Evolutionary conservation across 2,329 filamentous ascomycete species (phyloP).

Genomic region (Leptographium radiaticola): DNA sequence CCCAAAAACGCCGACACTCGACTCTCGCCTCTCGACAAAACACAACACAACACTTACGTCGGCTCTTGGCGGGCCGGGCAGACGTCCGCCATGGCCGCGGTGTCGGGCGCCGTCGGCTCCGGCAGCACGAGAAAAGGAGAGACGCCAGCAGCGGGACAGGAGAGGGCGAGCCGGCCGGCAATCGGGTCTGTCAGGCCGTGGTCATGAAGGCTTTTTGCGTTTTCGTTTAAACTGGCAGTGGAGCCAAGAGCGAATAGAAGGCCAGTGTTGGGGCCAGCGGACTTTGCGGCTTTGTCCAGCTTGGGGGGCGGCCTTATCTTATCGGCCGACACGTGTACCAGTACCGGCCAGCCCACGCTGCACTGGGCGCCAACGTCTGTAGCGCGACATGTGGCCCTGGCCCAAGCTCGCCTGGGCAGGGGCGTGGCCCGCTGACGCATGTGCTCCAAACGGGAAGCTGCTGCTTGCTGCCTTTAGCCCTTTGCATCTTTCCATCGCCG

Average conservation of each 20-base stretch:
- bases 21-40: background rate
- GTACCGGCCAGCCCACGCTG: no score
- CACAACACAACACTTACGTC: constrained; percentile 24
- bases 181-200: background rate
- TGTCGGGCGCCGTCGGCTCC: background rate
- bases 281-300: background rate
- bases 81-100: constrained; percentile 25
- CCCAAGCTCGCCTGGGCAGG: background rate
- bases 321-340: background rate
- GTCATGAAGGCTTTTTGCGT: background rate
- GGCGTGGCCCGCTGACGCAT: background rate
- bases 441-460: background rate
- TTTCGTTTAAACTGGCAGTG: background rate
- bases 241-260: background rate
- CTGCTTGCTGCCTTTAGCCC: no score
- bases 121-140: background rate
- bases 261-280: no score
- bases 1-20: no score
- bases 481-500: background rate
- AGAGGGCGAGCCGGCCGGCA: background rate
- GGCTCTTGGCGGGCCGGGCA: constrained; percentile 31
- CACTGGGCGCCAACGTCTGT: background rate
- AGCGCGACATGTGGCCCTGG: background rate
- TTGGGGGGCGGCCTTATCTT: background rate
- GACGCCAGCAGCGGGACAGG: background rate